Percentiles rank a stretch among this genome's conserved stretches.
phyloP scores from a whole-genome alignment of 768 basidiomycete species.

The Sutorius australiensis region DNA sequence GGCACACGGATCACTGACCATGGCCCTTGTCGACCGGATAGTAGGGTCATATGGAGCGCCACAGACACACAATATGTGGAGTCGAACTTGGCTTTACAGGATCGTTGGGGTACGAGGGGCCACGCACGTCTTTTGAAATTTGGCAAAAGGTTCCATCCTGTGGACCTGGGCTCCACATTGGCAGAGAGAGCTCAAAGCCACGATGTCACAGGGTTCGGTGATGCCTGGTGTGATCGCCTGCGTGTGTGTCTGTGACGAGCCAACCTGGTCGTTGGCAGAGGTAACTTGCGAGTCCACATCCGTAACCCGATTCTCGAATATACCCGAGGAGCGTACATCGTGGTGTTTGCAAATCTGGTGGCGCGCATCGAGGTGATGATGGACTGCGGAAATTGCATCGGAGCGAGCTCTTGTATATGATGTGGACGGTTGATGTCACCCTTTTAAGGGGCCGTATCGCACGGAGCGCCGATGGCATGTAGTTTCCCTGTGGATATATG shows the following conservation, averaged over 20 bases:
- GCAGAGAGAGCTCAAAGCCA: not conserved
- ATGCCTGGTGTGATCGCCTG: not conserved
- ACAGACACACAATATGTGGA: not conserved
- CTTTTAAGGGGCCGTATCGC: not conserved
- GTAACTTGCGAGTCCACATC: no score
- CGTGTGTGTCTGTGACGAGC: not conserved
- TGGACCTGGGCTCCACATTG: not conserved
- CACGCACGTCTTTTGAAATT: not conserved
- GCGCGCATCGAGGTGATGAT: not conserved
- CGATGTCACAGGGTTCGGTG: not conserved
- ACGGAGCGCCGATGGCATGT: not conserved
- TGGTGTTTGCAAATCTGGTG: not conserved
- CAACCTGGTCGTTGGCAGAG: not conserved
- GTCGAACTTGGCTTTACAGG: no score
- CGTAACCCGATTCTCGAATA: not conserved
- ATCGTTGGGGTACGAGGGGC: no score
- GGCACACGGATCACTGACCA: not conserved
- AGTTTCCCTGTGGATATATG: not conserved
- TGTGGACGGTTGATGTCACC: not conserved
- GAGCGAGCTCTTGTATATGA: not conserved
- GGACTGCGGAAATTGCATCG: not conserved
- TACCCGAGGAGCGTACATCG: not conserved
- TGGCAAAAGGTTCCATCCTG: not conserved
- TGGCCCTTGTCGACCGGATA: not conserved
- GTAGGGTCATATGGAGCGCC: not conserved